Evolutionary conservation across 2,329 filamentous ascomycete genomes (phyloP).

Genomic region (Hypocreales sp.): DNA sequence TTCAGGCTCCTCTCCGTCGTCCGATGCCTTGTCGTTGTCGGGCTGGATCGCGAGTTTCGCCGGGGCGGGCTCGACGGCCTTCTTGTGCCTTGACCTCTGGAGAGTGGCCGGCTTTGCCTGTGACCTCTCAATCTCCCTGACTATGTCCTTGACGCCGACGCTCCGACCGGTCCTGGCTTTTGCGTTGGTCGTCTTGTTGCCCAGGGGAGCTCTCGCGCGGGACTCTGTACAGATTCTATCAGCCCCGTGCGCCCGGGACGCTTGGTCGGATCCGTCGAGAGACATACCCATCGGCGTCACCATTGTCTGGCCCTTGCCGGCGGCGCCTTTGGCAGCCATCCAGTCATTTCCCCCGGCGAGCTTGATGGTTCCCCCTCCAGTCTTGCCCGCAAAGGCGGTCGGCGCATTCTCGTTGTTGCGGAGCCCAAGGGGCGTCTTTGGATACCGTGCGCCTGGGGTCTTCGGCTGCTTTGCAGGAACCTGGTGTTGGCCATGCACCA

Average conservation of each 20-base stretch:
- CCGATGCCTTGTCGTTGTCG: conserved; percentile 25
- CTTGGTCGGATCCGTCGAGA: too few relatives aligned
- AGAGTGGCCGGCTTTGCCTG: conserved; percentile 41
- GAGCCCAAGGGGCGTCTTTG: conserved; percentile 71
- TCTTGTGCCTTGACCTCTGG: conserved; percentile 44
- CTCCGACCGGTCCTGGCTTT: conserved; percentile 58
- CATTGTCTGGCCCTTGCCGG: conserved; percentile 37
- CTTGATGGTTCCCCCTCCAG: conserved; percentile 35
- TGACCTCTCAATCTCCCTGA: conserved; percentile 46
- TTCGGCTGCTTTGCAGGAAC: conserved; percentile 66
- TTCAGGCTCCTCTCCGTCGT: conserved; percentile 62
- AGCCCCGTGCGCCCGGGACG: too few relatives aligned
- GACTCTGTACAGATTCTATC: conserved; percentile 11
- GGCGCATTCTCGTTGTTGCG: conserved; percentile 72
- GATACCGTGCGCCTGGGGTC: conserved; percentile 60
- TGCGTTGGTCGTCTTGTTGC: conserved; percentile 92
- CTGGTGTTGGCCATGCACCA: conserved; percentile 62
- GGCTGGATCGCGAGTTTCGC: conserved; percentile 49
- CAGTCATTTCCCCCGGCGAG: conserved; percentile 32
- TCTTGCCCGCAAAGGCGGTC: conserved; percentile 20
- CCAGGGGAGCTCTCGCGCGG: conserved; percentile 64
- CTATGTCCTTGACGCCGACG: conserved; percentile 43
- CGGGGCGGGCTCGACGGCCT: conserved; percentile 32
- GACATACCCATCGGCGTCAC: conserved; percentile 65
- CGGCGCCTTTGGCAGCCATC: conserved; percentile 31